Evolutionary conservation across 257 asterid genomes (phyloP), one percentile per base, ranked within the genome.

Genomic region (Solanum tacnaense): DNA sequence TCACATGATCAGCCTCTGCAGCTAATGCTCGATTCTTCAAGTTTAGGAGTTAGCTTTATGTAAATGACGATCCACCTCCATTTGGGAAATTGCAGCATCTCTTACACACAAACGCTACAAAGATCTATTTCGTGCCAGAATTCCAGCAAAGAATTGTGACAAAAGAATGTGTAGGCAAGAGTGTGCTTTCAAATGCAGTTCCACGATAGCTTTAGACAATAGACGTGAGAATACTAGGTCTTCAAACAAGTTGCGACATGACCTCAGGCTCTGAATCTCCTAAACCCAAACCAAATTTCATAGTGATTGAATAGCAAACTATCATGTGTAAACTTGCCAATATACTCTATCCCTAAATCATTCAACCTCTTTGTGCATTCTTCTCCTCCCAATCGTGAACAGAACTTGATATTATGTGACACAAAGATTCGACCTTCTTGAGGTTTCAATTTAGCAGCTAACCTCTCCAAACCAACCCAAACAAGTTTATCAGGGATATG

Each of bases 271-370:
- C 88, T 92, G 68, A 90, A 75, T 85, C 95, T 92, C 93, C 94
- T 95, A 74, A 97, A 95, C 87, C 92, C 98, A 70, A 93, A 96
- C 99, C 99, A 97, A 86, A 93, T 93, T 92, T 97, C 99, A 44
- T 93, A 97, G 90, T 97, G 99, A 88, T 96, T 96, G 90, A 97
- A 97, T 78, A 97, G 98, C 90, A 97, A 93, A 91, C 99, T 97
- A 86, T 96, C 98, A 86, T 95, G 98, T 5, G 92, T 95, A 89
- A 92, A 94, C 92, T 96, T 97, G 81, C 98, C 98, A 39, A 91
- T 87, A 73, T 95, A 95, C 92, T 94, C 98, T 29, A 97, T 93
- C 76, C 98, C 98, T 67, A 96, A 83, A 74, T 46, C 73, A 60
- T 86, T 88, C 87, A 97, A 90, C 93, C 94, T 94, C 88, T 90